These are phyloP conservation scores for Dysphania ambrosioides DNA, from an alignment of 148 eudicot genomes.

Conservation along the genomic window DNA sequence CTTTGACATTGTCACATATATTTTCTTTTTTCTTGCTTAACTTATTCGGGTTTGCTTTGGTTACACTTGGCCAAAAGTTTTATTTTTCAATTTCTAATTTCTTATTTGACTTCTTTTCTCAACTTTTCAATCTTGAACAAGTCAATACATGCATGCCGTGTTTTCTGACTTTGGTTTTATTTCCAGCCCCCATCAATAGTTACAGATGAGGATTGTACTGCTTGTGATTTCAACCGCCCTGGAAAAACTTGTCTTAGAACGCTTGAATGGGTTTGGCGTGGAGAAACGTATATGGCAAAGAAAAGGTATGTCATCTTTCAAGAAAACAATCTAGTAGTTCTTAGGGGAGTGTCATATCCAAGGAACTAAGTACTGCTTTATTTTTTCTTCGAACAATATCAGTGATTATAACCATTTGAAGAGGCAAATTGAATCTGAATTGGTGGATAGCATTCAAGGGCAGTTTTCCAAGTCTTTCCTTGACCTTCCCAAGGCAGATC, in stretches of 20 bases:
- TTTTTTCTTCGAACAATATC: conserved; percentile 28
- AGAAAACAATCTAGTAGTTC: conserved; percentile 17
- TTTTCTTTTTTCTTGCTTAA: background rate
- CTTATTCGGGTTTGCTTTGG: background rate
- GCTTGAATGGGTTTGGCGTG: conserved; percentile 99
- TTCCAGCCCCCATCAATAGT: conserved; percentile 95
- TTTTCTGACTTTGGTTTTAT: conserved; percentile 26
- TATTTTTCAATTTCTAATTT: background rate
- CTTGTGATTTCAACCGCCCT: conserved; percentile 97
- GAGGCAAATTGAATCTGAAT: conserved; percentile 97
- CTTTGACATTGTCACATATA: background rate
- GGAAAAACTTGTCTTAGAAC: conserved; percentile 94
- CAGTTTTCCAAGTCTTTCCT: conserved; percentile 68
- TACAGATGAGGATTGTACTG: conserved; percentile 94
- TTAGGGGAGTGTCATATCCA: conserved; percentile 11
- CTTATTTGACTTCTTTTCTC: background rate
- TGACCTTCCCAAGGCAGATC: conserved; percentile 89
- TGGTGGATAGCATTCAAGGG: conserved; percentile 56
- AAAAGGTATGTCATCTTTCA: conserved; percentile 61
- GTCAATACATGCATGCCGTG: background rate
- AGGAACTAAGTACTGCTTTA: conserved; percentile 11
- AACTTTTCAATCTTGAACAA: background rate
- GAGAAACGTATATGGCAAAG: conserved; percentile 91
- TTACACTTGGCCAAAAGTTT: background rate
- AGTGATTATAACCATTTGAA: conserved; percentile 89